A percentile compares a stretch with the other conserved stretches of the same genome.
These are phyloP conservation scores for Parastagonospora nodorum DNA, from an alignment of 2,329 filamentous ascomycete species.

Conservation along the genomic window DNA sequence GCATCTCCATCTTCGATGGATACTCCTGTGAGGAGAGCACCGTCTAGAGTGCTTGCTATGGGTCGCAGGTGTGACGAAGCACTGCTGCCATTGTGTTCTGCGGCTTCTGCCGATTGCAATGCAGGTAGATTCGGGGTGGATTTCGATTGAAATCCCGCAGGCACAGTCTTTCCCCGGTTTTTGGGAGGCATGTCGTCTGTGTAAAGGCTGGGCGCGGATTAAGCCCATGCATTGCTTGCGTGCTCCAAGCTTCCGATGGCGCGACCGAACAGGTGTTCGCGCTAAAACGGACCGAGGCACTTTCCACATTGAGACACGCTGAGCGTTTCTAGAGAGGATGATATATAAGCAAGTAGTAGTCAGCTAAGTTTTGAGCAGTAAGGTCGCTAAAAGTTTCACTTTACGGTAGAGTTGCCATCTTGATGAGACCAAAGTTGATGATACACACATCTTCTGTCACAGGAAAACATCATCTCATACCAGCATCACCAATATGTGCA, in stretches of 20 bases:
- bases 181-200: slow-evolving; percentile 49
- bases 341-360: no score
- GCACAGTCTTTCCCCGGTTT: slow-evolving; percentile 49
- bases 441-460: no score
- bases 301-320: no score
- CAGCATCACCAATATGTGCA: no score
- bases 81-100: not conserved
- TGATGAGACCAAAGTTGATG: no score
- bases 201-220: slow-evolving; percentile 1
- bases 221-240: slow-evolving; percentile 19
- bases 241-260: slow-evolving; percentile 18
- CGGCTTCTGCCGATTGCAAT: slow-evolving; percentile 37
- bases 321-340: no score
- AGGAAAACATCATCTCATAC: no score
- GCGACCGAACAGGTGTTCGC: slow-evolving; percentile 17
- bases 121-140: slow-evolving; percentile 55
- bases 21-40: not conserved
- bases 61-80: not conserved
- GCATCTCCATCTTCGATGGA: not conserved
- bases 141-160: slow-evolving; percentile 51
- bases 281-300: slow-evolving; percentile 17
- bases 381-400: no score
- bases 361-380: no score
- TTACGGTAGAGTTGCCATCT: no score
- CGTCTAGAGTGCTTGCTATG: not conserved